These are phyloP conservation scores for Rhizopogon roseolus DNA, from an alignment of 768 basidiomycete species.

Conservation along the genomic window DNA sequence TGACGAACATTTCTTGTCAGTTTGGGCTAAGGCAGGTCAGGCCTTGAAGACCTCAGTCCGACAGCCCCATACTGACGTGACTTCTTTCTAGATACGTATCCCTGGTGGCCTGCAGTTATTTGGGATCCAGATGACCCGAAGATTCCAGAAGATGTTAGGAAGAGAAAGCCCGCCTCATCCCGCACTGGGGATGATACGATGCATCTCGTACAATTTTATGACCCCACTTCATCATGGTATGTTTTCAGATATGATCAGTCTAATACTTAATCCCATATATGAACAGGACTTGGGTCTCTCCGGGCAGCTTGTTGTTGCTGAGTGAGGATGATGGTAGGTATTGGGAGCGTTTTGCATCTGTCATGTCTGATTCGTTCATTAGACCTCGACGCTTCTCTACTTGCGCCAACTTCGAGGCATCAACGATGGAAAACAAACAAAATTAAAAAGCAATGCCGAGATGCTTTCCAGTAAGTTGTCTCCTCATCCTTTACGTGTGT, in stretches of 20 bases:
- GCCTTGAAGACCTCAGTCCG: not conserved
- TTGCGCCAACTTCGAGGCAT: constrained; percentile 42
- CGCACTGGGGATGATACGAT: constrained; percentile 36
- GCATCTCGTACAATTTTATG: constrained; percentile 79
- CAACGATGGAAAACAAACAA: constrained; percentile 58
- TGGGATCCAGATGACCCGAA: constrained; percentile 53
- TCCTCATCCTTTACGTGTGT: not conserved
- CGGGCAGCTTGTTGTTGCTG: constrained; percentile 55
- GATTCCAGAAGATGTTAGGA: constrained; percentile 43
- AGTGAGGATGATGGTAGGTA: constrained; percentile 65
- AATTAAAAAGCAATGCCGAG: constrained; percentile 50
- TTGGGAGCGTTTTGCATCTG: not conserved
- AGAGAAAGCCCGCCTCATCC: constrained; percentile 18
- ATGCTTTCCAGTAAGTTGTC: constrained; percentile 55
- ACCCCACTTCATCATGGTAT: constrained; percentile 61
- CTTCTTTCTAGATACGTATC: constrained; percentile 56
- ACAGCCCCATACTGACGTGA: constrained; percentile 1
- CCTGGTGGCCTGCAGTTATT: constrained; percentile 87
- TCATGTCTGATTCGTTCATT: not conserved
- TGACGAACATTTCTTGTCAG: constrained; percentile 31
- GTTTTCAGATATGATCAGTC: constrained; percentile 8
- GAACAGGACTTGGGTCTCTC: constrained; percentile 57
- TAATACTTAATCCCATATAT: not conserved
- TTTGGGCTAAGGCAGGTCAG: constrained; percentile 81
- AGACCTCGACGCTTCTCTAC: constrained; percentile 66